A percentile compares a stretch with the other conserved stretches of the same genome.
Conservation (phyloP, 306 rosid genomes). For the Pyrus betulifolia region DNA sequence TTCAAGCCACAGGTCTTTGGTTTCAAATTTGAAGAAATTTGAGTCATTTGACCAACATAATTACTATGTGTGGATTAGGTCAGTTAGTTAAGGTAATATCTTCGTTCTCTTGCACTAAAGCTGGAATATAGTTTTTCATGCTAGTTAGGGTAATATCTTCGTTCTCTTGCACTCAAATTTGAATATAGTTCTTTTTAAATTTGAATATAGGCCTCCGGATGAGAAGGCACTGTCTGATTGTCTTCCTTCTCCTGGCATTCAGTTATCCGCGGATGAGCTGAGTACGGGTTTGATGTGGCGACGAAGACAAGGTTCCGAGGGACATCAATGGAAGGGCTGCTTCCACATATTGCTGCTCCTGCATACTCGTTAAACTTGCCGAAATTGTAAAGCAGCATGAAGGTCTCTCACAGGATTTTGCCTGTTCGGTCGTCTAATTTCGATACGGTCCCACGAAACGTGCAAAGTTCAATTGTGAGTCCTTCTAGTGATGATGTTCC, state of each 20-base stretch:
- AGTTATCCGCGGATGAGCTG: constrained; percentile 29
- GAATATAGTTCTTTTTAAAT: too few species aligned
- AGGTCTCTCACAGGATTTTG: constrained; percentile 47
- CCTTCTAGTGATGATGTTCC: constrained; percentile 39
- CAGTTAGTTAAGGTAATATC: too few species aligned
- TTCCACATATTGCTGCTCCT: constrained; percentile 69
- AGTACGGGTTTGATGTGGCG: constrained; percentile 56
- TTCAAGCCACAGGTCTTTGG: too few species aligned
- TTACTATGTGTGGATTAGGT: too few species aligned
- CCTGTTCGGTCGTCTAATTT: constrained; percentile 34
- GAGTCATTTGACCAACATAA: too few species aligned
- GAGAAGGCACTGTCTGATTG: constrained; percentile 33
- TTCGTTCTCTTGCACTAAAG: too few species aligned
- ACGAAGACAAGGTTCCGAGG: constrained; percentile 36
- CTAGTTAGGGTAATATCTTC: too few species aligned
- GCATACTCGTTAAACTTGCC: constrained; percentile 31
- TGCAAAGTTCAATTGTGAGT: constrained; percentile 28
- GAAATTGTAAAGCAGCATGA: constrained; percentile 44
- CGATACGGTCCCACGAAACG: constrained; percentile 46
- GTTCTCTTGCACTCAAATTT: too few species aligned
- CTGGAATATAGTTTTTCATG: background rate
- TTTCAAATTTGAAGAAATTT: too few species aligned
- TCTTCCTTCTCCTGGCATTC: constrained; percentile 45
- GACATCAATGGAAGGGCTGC: constrained; percentile 62
- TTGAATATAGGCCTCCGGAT: constrained; percentile 5